Percentiles rank a stretch among this genome's conserved stretches.
Conservation (phyloP, 2,329 filamentous ascomycete genomes). For the Chalara sp. region DNA sequence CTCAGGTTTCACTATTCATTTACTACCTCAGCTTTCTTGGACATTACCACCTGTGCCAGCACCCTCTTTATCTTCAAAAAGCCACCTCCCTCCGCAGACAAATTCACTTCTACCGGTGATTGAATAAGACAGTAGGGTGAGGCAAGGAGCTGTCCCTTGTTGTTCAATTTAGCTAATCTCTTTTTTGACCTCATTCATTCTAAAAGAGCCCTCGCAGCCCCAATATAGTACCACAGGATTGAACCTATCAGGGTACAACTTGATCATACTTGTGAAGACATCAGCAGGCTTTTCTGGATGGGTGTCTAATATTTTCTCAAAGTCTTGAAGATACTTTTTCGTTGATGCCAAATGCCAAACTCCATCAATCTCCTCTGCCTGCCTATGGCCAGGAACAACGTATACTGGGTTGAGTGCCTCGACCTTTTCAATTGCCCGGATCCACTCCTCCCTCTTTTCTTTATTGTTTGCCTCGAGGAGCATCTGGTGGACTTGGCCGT, state of each 20-base stretch:
- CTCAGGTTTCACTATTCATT: no score
- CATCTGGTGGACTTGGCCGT: conserved; percentile 29
- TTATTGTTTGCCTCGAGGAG: conserved; percentile 28
- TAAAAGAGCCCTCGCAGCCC: no score
- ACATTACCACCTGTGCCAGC: no score
- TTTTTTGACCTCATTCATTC: no score
- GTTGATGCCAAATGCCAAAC: background rate
- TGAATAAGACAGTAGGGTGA: no score
- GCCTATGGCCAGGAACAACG: conserved; percentile 28
- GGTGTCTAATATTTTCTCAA: background rate
- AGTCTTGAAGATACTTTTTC: background rate
- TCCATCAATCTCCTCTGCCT: background rate
- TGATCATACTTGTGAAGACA: background rate
- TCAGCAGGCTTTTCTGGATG: background rate
- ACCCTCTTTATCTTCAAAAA: no score
- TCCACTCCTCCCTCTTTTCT: conserved; percentile 26
- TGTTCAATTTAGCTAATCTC: no score
- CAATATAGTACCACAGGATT: no score
- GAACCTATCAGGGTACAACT: background rate
- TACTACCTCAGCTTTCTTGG: no score
- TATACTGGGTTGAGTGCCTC: conserved; percentile 22
- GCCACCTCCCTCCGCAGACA: no score
- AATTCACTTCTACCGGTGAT: no score
- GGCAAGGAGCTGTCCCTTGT: no score
- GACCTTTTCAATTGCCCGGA: conserved; percentile 26